Conservation (phyloP, 1,139 yeast species). For the Saccharomyces hybrid region DNA sequence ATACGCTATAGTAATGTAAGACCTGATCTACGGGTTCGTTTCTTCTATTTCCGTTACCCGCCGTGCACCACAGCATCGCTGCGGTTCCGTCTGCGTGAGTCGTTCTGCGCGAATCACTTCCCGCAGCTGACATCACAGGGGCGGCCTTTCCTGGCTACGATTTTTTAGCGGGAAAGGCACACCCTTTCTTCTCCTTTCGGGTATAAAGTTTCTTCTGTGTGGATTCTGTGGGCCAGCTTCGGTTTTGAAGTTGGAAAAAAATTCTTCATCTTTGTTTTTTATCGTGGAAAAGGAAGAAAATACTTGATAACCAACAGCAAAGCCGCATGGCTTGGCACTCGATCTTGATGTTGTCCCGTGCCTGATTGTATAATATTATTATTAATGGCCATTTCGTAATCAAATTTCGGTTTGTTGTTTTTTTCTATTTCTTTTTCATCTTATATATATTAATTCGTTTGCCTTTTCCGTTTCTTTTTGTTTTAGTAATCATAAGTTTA, state of each 20-base stretch:
- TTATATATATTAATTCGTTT: neutral
- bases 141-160: neutral
- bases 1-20: neutral
- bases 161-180: neutral
- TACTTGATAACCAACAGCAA: neutral
- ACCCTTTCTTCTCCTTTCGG: neutral
- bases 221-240: neutral
- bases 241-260: neutral
- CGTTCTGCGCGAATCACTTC: neutral
- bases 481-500: neutral
- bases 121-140: neutral
- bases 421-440: neutral
- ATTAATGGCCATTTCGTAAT: neutral
- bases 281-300: neutral
- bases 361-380: neutral
- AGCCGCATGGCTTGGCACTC: conserved; percentile 1
- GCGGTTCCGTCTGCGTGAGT: neutral
- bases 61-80: neutral
- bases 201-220: neutral
- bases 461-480: neutral
- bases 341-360: neutral
- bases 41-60: neutral
- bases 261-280: neutral
- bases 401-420: neutral
- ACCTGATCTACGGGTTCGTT: neutral